Base-by-base conservation (phyloP, 495 filamentous ascomycete genomes). In the Hypoxylon crocopeplum region DNA sequence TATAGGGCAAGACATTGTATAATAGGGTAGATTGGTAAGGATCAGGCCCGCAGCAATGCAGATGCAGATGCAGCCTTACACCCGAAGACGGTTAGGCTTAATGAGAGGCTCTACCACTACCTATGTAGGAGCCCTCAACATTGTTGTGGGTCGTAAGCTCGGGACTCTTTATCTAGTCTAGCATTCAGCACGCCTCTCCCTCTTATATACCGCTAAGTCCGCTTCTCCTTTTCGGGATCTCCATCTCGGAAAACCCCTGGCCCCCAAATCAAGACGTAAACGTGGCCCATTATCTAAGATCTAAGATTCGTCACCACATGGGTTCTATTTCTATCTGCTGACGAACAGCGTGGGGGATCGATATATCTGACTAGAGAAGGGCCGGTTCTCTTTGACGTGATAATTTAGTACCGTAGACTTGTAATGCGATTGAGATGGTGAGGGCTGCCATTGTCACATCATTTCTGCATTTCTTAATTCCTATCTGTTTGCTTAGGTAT, bases 361-460 rank as follows among this genome's bases (percentile, higher is more conserved):
- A 22, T n/a, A 42, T 29, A 22, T 60, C 48, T 60, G 24, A 60
- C 49, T 36, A 41, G 48, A 60, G 48, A 54, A 41, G 48, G 57
- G 17, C 17, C 27, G 29, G 34, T 44, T 30, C 2, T 20, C 17
- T 33, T 37, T 37, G 24, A 27, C 24, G 24, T 27, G 24, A 27
- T 27, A 27, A 3, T 8, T 27, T 27, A 27, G 24, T 27, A n/a
- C n/a, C n/a, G n/a, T n/a, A 27, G 8, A 27, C 24, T 8, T 27
- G 4, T 27, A 8, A 27, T 8, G 24, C 3, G 8, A 8, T 4
- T 27, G 24, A 4, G 24, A 27, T 3, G 24, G 24, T 27, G 4
- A 8, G 8, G 24, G 3, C 24, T 8, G 24, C 24, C 24, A 27
- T 27, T 27, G 3, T 27, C 24, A 8, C 24, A 8, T 27, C 24